Base-by-base conservation (phyloP, 2,329 filamentous ascomycete genomes). In the Xylaria polymorpha region DNA sequence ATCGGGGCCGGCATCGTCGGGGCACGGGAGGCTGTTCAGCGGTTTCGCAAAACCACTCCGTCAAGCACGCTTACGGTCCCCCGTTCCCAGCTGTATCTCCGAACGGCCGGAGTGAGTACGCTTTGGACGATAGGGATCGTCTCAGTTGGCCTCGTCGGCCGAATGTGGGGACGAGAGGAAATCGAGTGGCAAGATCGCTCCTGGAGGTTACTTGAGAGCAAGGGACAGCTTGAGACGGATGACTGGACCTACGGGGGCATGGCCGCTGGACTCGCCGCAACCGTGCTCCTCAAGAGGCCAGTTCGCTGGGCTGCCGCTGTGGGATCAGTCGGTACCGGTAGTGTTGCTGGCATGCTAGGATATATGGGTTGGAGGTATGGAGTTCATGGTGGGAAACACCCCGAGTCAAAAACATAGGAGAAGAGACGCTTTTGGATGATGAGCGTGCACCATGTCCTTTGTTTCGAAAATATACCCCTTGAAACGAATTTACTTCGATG, bases 131-230 rank as follows among this genome's bases (percentile, higher is more conserved):
- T 84, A 0, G 82, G 81, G 0, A 69, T 87, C 1, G 78, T 85
- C 29, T 79, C 79, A 1, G 67, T 84, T 4, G 84, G 80, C 71
- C 80, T 87, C 4, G 76, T 79, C 35, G 81, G 75, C 0, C 80
- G 84, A 2, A 91, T 91, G 88, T 79, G 79, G 62, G 87, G 85
- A 0, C 81, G 83, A 18, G 84, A 88, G 72, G 81, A 85, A 48
- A 87, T 91, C 39, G 88, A 91, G 77, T 91, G 89, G 89, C 79
- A 85, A 74, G 89, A 91, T 75, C 82, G 90, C 20, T 84, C 85
- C 65, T 91, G 89, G 88, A 81, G 89, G 37, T 75, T 92, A 59
- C 73, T 89, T 51, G 86, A 86, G 78, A 91, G 87, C 71, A 76
- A 79, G 48, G 84, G 86, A 0, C 88, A 92, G 80, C 74, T 86